Evolutionary conservation across 2,329 filamentous ascomycete species (phyloP).

Genomic region (Penicillium digitatum): DNA sequence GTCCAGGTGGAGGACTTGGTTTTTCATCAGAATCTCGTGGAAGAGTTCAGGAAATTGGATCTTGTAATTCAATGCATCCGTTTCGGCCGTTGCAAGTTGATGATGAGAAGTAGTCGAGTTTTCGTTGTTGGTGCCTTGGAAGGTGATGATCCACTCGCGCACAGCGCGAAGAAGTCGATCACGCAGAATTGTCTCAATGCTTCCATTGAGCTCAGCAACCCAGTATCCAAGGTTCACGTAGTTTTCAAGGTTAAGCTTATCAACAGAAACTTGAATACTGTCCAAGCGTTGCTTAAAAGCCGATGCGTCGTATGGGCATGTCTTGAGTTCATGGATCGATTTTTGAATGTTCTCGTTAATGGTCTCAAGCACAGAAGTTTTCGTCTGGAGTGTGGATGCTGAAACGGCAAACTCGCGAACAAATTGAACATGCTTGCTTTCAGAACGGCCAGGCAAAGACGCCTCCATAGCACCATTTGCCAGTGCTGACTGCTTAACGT

Average conservation of each 20-base stretch:
- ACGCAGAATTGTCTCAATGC: constrained; percentile 76
- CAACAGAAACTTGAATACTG: constrained; percentile 83
- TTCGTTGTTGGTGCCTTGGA: constrained; percentile 56
- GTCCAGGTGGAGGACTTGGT: constrained; percentile 94
- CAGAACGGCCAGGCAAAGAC: constrained; percentile 56
- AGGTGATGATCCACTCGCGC: constrained; percentile 79
- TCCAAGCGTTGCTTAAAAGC: constrained; percentile 78
- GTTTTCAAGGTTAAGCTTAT: constrained; percentile 93
- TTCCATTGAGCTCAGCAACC: constrained; percentile 81
- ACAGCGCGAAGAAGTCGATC: constrained; percentile 81
- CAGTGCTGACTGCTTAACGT: constrained; percentile 63
- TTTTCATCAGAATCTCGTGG: constrained; percentile 95
- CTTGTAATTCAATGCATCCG: constrained; percentile 31
- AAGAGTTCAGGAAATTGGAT: constrained; percentile 55
- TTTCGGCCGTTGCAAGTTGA: constrained; percentile 21
- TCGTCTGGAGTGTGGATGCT: constrained; percentile 81
- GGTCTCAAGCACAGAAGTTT: constrained; percentile 71
- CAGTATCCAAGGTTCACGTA: constrained; percentile 90
- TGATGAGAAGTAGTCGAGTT: constrained; percentile 22
- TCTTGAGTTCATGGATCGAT: constrained; percentile 75
- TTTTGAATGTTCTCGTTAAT: constrained; percentile 81
- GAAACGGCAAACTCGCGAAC: constrained; percentile 87
- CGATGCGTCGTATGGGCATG: constrained; percentile 75
- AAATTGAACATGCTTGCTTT: constrained; percentile 95
- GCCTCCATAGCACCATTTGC: constrained; percentile 59